Base-by-base conservation (phyloP, 331 rosid species). In the Malus hybrid region DNA sequence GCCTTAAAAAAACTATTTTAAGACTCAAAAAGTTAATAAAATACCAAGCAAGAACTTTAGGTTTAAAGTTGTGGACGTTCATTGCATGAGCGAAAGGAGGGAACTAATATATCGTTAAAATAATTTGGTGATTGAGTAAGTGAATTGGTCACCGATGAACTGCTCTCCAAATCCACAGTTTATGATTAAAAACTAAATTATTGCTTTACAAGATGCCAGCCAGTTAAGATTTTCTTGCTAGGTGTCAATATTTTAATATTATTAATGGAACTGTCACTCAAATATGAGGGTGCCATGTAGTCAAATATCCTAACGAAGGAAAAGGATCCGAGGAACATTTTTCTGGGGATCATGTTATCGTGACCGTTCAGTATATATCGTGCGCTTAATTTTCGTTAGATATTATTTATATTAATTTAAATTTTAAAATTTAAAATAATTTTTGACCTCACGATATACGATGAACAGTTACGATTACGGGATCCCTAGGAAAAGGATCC, bases 331-430 rank as follows among this genome's bases (percentile, higher is more conserved):
- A 3, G 0, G 1, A 39, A 1, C 1, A 2, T 39, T 39, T 39
- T 39, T 2, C 2, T 39, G 0, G 1, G 1, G 14, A 42, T 42
- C 1, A 0, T 0, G 5, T 10, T 0, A 42, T 42, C 1, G 48
- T 10, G 48, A 42, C 0, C 1, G 0, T 42, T 42, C 0, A 42
- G 10, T 1, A 1, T 42, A 10, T 10, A 42, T 10, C 0, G 4
- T 42, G 5, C 3, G 13, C 0, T 42, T 0, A 42, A 1, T 10
- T 42, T 42, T 42, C 1, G 1, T 42, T 10, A 42, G 1, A 0
- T 42, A 42, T 4, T 42, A 42, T 42, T 42, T 42, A 10, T 42
- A 42, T 42, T 42, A 10, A 42, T 42, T 30, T 30, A 30, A 30
- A 30, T 3, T 30, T 30, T 30, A 30, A 30, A 30, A 30, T 30